Percentiles rank a stretch among this genome's conserved stretches.
phyloP scores from a whole-genome alignment of 129 eudicot genomes.

The Artemisia annua region DNA sequence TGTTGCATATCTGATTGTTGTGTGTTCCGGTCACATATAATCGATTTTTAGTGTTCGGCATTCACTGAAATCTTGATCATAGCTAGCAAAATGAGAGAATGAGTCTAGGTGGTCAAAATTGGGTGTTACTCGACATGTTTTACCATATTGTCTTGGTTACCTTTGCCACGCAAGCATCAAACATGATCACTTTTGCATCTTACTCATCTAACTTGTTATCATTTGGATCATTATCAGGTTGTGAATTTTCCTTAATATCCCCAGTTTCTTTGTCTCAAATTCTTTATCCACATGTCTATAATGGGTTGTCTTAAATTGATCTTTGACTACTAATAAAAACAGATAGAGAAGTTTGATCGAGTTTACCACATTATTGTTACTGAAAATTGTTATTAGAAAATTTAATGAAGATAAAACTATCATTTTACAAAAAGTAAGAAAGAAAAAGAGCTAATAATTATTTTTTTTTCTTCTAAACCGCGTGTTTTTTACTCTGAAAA shows the following conservation, averaged over 20 bases:
- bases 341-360: no score
- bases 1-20: not conserved
- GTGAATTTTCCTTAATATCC: not conserved
- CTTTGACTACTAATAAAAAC: no score
- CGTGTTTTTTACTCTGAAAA: no score
- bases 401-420: no score
- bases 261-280: no score
- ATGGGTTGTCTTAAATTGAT: no score
- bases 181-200: slow-evolving; percentile 16
- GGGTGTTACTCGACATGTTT: slow-evolving; percentile 17
- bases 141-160: slow-evolving; percentile 27
- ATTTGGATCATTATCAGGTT: not conserved
- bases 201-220: not conserved
- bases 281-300: no score
- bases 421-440: no score
- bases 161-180: not conserved
- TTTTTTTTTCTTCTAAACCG: no score
- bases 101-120: slow-evolving; percentile 28
- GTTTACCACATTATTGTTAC: no score
- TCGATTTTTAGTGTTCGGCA: slow-evolving; percentile 21
- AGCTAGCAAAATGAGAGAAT: not conserved
- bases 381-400: no score
- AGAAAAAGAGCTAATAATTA: no score
- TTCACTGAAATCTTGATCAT: slow-evolving; percentile 11
- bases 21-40: not conserved